Percentiles rank a stretch among this genome's conserved stretches.
Evolutionary conservation across 306 rosid genomes (phyloP).

Genomic region (Vigna unguiculata): DNA sequence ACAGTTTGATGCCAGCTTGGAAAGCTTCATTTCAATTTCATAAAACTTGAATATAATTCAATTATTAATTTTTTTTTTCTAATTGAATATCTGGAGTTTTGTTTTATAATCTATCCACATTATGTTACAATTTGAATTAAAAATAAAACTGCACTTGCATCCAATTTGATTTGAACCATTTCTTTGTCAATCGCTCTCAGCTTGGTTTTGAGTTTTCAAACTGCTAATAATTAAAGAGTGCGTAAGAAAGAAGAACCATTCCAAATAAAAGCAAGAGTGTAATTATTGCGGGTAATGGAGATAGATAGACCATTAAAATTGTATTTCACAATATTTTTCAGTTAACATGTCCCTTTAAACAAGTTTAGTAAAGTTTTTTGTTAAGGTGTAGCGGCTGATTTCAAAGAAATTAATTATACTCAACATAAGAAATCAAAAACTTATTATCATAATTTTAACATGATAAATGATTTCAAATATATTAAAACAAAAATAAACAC

Average conservation of each 20-base stretch:
- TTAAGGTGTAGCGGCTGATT: neutral
- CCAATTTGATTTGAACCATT: neutral
- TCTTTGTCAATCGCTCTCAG: neutral
- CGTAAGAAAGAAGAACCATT: neutral
- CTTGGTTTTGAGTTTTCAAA: neutral
- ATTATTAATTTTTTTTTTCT: no score
- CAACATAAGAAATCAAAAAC: no score
- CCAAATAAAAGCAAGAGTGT: neutral
- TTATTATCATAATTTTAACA: no score
- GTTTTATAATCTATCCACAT: no score
- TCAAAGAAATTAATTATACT: neutral
- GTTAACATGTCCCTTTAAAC: neutral
- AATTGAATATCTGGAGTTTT: no score
- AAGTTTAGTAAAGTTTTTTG: neutral
- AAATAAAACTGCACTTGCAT: no score
- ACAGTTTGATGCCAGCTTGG: constrained; percentile 28
- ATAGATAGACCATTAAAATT: neutral
- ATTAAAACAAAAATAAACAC: no score
- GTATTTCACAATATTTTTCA: neutral
- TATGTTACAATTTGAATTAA: no score
- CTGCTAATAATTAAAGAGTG: neutral
- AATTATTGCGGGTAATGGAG: neutral
- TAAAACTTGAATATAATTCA: neutral
- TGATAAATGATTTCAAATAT: no score
- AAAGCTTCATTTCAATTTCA: neutral